Evolutionary conservation across 192 early-diverging fungal species (phyloP), one percentile per base, ranked within the genome.

Genomic region (Backusella parvicylindrica): DNA sequence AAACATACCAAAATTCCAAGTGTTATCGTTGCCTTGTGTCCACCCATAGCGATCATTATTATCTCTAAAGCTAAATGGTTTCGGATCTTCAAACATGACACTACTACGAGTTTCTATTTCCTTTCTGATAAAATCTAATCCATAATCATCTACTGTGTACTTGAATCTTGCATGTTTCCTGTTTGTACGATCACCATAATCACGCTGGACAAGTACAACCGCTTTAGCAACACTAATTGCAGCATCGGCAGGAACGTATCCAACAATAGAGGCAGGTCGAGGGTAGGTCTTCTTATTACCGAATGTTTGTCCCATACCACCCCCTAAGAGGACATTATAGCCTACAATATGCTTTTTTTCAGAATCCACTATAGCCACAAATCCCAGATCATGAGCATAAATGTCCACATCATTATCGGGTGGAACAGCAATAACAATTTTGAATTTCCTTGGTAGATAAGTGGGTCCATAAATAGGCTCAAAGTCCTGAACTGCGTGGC

Each of bases 281-380:
- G 97, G 97, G 75, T 96, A 98, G 7, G 97, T 98, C 86, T 95
- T 96, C 73, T 95, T 95, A 92, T 97, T 98, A 73, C 93, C 93
- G 87, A 96, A 95, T 28, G 97, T 97, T 92, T 95, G 94, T 79
- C 97, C 97, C 97, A 98, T 97, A 40, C 97, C 97, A 75, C 97
- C 97, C 68, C 97, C 97, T 49, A 98, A 91, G 47, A 92, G 89
- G 32, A 97, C 91, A 81, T 97, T 98, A 88, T 92, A 98, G 49
- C 97, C 97, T 49, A 94, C 82, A 68, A 98, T 84, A 38, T 75
- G 70, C 56, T 86, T 86, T 77, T 91, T 79, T 72, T 86, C 83
- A 72, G 95, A 91, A 37, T 69, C 68, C 15, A 93, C 86, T 76
- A 98, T 92, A 63, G 95, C 95, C 64, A 97, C 93, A 81, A 85